Conservation (phyloP, 2,329 filamentous ascomycete species). For the Botrytis pseudocinerea region DNA sequence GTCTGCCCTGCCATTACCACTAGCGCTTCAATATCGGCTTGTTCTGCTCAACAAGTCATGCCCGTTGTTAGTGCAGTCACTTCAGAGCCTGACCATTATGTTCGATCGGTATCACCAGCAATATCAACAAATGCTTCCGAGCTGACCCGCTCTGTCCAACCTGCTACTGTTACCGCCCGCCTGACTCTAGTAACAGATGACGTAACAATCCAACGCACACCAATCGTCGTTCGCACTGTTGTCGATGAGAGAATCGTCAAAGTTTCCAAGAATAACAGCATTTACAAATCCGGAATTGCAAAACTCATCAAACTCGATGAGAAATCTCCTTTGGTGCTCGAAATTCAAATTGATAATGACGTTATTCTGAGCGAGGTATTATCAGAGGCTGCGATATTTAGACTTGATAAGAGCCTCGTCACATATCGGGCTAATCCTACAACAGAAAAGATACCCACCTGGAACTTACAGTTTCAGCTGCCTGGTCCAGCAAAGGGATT, state of each 20-base stretch:
- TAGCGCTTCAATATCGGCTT: neutral
- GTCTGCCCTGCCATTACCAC: neutral
- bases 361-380: conserved; percentile 23
- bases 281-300: neutral
- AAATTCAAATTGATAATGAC: conserved; percentile 1
- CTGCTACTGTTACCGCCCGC: neutral
- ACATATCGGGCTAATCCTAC: conserved; percentile 22
- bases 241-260: conserved; percentile 10
- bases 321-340: conserved; percentile 4
- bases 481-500: conserved; percentile 17
- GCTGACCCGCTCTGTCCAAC: neutral
- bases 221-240: neutral
- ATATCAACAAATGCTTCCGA: neutral
- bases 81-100: neutral
- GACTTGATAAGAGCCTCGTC: conserved; percentile 9
- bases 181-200: neutral
- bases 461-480: conserved; percentile 27
- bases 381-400: neutral
- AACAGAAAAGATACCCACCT: conserved; percentile 13
- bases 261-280: conserved; percentile 12
- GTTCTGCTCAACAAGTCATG: neutral
- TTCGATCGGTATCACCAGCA: neutral
- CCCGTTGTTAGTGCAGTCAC: neutral
- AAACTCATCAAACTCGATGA: conserved; percentile 13
- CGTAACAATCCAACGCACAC: no score